phyloP scores from a whole-genome alignment of 176 grass and related monocot genomes.

The Coix lacrymajobi region DNA sequence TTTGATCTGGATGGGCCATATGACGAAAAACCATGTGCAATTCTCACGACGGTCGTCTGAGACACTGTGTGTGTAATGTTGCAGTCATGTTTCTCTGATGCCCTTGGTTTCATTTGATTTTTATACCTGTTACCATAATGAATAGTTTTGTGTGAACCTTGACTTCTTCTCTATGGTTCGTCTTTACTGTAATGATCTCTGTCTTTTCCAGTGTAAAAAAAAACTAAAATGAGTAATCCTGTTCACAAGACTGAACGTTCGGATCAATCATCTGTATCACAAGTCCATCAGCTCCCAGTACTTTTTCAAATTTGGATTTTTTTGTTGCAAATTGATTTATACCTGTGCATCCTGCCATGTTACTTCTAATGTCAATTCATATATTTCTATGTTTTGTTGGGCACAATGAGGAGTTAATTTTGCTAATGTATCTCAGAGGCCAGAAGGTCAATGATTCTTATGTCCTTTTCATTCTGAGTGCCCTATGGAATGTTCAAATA shows the following conservation, averaged over 20 bases:
- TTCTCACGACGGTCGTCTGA: conserved; percentile 63
- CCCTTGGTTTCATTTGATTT: neutral
- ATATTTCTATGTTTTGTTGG: neutral
- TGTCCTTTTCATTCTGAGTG: conserved; percentile 46
- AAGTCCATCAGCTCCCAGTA: too few species aligned
- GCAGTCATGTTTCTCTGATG: conserved; percentile 52
- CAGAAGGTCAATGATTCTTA: neutral
- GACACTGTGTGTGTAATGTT: conserved; percentile 66
- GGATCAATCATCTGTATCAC: neutral
- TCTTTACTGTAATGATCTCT: neutral
- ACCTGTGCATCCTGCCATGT: neutral
- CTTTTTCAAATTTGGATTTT: neutral
- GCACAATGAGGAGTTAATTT: conserved; percentile 26
- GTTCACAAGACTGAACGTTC: neutral
- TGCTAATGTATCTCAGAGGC: conserved; percentile 43
- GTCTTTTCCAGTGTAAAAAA: neutral
- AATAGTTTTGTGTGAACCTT: neutral
- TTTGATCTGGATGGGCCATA: neutral
- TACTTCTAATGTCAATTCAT: neutral
- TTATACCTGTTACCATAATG: neutral
- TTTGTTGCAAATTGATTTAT: neutral
- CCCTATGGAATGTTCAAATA: neutral
- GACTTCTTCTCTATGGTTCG: neutral
- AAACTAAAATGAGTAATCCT: neutral
- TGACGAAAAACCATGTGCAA: conserved; percentile 30